Evolutionary conservation across 1,284 basidiomycete genomes (phyloP).

Genomic region (Tylopilus orsonianus): DNA sequence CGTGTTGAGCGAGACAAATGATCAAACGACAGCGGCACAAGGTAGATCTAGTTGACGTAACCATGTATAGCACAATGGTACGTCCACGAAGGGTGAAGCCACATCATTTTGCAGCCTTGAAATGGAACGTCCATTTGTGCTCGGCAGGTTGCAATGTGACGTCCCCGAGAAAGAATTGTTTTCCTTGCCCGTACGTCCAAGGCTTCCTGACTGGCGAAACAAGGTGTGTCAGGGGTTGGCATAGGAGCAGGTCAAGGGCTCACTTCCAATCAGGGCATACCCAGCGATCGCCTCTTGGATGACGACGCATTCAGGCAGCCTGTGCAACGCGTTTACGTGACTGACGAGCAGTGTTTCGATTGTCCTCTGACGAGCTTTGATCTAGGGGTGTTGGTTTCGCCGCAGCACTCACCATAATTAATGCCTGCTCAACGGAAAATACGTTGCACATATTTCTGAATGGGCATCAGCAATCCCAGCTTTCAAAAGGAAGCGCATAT

Average conservation of each 20-base stretch:
- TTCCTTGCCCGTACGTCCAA: slow-evolving; percentile 31
- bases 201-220: slow-evolving; percentile 22
- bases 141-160: slow-evolving; percentile 20
- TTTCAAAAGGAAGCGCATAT: slow-evolving; percentile 11
- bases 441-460: slow-evolving; percentile 8
- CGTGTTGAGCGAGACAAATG: slow-evolving; percentile 1
- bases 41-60: not conserved
- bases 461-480: slow-evolving; percentile 5
- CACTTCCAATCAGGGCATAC: slow-evolving; percentile 26
- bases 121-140: slow-evolving; percentile 29
- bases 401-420: slow-evolving; percentile 22
- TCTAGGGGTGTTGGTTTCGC: not conserved
- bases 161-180: slow-evolving; percentile 25
- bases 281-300: slow-evolving; percentile 15
- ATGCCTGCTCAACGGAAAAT: slow-evolving; percentile 11
- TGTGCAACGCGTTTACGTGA: slow-evolving; percentile 15
- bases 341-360: slow-evolving; percentile 27
- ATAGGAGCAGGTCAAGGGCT: not conserved
- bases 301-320: slow-evolving; percentile 21
- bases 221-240: slow-evolving; percentile 3
- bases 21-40: slow-evolving; percentile 3
- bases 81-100: not conserved
- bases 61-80: not conserved
- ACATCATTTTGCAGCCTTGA: slow-evolving; percentile 12
- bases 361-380: slow-evolving; percentile 11